These are phyloP conservation scores for Akanthomyces dipterigenus DNA, from an alignment of 2,329 filamentous ascomycete genomes.

Conservation along the genomic window DNA sequence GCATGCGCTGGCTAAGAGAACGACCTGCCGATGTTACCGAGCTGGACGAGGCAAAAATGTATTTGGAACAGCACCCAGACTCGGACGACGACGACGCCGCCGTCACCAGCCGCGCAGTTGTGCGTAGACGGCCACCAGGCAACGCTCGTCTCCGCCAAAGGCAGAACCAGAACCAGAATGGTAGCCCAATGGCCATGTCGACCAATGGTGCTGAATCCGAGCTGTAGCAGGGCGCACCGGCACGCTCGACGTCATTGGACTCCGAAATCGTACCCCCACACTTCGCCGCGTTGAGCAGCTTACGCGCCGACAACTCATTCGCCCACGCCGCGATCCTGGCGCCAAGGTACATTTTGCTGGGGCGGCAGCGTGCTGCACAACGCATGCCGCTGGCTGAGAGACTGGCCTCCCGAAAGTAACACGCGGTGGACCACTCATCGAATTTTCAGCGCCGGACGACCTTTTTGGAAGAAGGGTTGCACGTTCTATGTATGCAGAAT, in stretches of 20 bases:
- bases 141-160: constrained; percentile 35
- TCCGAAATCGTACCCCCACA: not conserved
- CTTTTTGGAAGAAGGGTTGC: no score
- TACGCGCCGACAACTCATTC: not conserved
- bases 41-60: constrained; percentile 68
- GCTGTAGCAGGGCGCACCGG: constrained; percentile 30
- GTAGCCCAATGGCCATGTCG: constrained; percentile 51
- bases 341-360: no score
- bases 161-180: constrained; percentile 46
- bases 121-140: constrained; percentile 38
- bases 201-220: constrained; percentile 52
- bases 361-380: no score
- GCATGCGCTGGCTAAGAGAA: constrained; percentile 94
- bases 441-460: no score
- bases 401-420: no score
- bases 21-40: constrained; percentile 74
- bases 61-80: constrained; percentile 46
- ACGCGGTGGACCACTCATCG: no score
- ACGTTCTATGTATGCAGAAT: no score
- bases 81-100: constrained; percentile 53
- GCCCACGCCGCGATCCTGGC: no score
- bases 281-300: not conserved
- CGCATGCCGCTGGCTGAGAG: no score
- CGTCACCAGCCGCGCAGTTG: constrained; percentile 33
- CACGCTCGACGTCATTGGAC: constrained; percentile 1